A percentile compares a stretch with the other conserved stretches of the same genome.
Conservation (phyloP, 352 stramenopile genomes). For the Phytophthora sojae region DNA sequence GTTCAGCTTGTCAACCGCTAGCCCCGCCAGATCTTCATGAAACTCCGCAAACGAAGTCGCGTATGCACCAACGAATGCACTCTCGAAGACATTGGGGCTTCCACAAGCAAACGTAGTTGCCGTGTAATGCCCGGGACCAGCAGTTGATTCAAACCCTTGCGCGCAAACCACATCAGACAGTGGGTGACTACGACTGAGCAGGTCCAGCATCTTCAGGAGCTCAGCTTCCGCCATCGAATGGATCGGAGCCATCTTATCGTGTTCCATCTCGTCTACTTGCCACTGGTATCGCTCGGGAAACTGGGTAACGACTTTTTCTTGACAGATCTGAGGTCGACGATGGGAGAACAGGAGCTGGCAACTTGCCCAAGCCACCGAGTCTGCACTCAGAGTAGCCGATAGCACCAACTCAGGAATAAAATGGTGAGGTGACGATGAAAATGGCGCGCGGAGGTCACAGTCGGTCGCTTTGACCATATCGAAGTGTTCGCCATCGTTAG, state of each 20-base stretch:
- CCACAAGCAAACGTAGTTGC: constrained; percentile 49
- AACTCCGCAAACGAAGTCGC: constrained; percentile 43
- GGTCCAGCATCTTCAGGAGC: constrained; percentile 49
- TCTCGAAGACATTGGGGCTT: constrained; percentile 50
- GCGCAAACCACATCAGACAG: constrained; percentile 46
- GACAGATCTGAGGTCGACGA: constrained; percentile 58
- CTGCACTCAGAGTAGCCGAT: constrained; percentile 47
- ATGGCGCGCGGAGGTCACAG: constrained; percentile 28
- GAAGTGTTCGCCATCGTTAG: constrained; percentile 30
- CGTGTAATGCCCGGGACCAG: constrained; percentile 32
- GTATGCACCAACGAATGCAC: constrained; percentile 50
- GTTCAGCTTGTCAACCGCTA: constrained; percentile 57
- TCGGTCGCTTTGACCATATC: constrained; percentile 39
- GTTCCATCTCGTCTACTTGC: constrained; percentile 26
- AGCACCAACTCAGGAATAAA: constrained; percentile 47
- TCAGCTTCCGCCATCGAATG: constrained; percentile 64
- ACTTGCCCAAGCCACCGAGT: constrained; percentile 61
- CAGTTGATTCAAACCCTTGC: constrained; percentile 52
- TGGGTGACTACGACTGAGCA: constrained; percentile 58
- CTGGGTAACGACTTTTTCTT: constrained; percentile 61
- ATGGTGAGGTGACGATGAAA: constrained; percentile 10
- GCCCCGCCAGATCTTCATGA: constrained; percentile 45
- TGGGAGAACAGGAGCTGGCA: constrained; percentile 66
- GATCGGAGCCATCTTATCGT: constrained; percentile 37
- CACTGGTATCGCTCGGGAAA: constrained; percentile 59